Conservation (phyloP, 2,329 filamentous ascomycete genomes). For the Talaromyces funiculosus region DNA sequence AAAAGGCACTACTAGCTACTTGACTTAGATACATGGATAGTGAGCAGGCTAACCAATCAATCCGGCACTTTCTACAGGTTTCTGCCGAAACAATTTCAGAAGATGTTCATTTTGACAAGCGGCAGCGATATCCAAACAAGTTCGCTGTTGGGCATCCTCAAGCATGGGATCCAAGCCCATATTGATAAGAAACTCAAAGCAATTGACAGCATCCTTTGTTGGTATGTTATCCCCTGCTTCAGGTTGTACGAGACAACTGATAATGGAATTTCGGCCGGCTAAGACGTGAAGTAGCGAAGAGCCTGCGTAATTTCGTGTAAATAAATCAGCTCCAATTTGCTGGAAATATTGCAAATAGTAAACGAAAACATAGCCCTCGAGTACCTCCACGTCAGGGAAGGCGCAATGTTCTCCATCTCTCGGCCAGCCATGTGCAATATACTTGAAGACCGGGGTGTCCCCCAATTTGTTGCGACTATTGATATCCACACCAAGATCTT, state of each 20-base stretch:
- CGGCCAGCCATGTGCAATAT: conserved; percentile 1
- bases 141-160: conserved; percentile 17
- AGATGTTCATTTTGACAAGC: conserved; percentile 16
- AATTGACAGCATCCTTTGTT: neutral
- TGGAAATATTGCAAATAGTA: conserved; percentile 1
- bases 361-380: neutral
- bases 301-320: neutral
- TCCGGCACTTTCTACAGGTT: conserved; percentile 15
- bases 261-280: neutral
- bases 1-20: neutral
- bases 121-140: conserved; percentile 17
- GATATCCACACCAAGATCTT: neutral
- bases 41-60: neutral
- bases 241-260: neutral
- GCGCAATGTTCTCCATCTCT: neutral
- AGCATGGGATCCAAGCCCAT: conserved; percentile 17
- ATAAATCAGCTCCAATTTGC: neutral
- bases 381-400: neutral
- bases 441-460: neutral
- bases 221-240: neutral
- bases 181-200: conserved; percentile 14
- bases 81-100: conserved; percentile 15
- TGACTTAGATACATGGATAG: neutral
- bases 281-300: conserved; percentile 4
- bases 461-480: conserved; percentile 7